These are phyloP conservation scores for Spergularia azorica DNA, from an alignment of 179 eudicot species.

Conservation along the genomic window DNA sequence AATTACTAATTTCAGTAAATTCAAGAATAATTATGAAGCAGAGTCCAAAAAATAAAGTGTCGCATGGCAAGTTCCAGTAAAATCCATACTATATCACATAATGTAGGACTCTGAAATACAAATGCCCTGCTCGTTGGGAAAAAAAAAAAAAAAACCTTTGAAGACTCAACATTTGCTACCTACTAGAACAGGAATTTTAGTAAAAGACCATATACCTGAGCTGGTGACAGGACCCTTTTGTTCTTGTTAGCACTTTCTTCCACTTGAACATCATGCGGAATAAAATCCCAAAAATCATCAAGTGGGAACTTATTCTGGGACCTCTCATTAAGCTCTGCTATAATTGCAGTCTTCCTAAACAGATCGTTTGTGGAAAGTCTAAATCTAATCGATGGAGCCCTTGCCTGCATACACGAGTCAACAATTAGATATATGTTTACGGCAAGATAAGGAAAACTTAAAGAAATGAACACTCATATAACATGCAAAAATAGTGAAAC, in stretches of 20 bases:
- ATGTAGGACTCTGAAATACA: neutral
- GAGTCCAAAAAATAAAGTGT: too few relatives aligned
- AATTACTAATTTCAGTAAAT: too few relatives aligned
- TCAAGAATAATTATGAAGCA: too few relatives aligned
- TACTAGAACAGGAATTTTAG: neutral
- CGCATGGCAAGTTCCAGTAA: too few relatives aligned
- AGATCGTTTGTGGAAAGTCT: slow-evolving; percentile 63
- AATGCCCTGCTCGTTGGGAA: neutral
- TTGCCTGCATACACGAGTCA: slow-evolving; percentile 51
- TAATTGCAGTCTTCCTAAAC: slow-evolving; percentile 68
- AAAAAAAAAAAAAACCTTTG: neutral
- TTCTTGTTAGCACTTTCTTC: slow-evolving; percentile 43
- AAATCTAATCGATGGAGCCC: slow-evolving; percentile 69
- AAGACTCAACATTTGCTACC: neutral
- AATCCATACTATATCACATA: neutral
- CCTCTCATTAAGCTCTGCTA: slow-evolving; percentile 58
- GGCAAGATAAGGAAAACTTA: slow-evolving; percentile 17
- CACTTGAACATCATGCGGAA: slow-evolving; percentile 62
- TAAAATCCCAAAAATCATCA: slow-evolving; percentile 75
- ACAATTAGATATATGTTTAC: slow-evolving; percentile 5
- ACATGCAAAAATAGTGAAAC: slow-evolving; percentile 28
- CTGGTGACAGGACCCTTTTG: slow-evolving; percentile 66
- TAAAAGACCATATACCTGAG: slow-evolving; percentile 57
- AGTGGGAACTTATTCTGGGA: slow-evolving; percentile 36
- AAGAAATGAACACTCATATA: neutral